phyloP scores from a whole-genome alignment of 208 protist species.

The Jaenimonas drosophilae region DNA sequence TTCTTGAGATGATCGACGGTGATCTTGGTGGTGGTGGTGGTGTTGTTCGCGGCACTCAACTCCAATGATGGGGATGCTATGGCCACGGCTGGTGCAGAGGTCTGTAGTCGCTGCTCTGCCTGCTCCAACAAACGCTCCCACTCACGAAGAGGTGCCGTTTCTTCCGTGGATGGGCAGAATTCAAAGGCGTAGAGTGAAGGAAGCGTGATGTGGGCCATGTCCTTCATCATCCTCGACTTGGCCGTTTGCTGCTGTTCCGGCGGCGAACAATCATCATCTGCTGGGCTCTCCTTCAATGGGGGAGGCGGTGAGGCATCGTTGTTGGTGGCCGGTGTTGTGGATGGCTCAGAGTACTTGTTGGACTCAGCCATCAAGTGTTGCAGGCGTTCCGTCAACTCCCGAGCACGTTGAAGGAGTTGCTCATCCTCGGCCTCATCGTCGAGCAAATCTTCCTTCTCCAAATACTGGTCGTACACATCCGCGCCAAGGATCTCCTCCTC shows the following conservation, averaged over 20 bases:
- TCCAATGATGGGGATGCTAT: neutral
- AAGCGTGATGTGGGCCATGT: neutral
- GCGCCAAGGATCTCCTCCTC: slow-evolving; percentile 7
- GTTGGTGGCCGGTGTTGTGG: too few relatives aligned
- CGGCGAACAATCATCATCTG: too few relatives aligned
- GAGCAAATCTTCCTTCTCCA: slow-evolving; percentile 1
- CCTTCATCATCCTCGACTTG: too few relatives aligned
- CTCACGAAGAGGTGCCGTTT: slow-evolving; percentile 9
- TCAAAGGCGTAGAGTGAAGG: slow-evolving; percentile 50
- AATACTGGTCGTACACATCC: slow-evolving; percentile 4
- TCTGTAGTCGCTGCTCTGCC: neutral
- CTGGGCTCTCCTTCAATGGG: too few relatives aligned
- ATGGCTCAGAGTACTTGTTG: too few relatives aligned
- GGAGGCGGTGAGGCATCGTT: too few relatives aligned
- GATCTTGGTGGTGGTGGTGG: neutral
- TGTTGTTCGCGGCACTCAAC: neutral
- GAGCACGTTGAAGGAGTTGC: too few relatives aligned
- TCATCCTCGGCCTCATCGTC: slow-evolving; percentile 8
- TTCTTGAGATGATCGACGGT: slow-evolving; percentile 7
- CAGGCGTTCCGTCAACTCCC: too few relatives aligned
- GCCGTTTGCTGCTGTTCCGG: too few relatives aligned
- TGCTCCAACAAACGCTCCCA: slow-evolving; percentile 24
- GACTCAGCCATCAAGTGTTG: too few relatives aligned
- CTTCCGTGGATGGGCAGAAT: slow-evolving; percentile 22
- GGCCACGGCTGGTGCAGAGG: neutral